Conservation (phyloP, 2,329 filamentous ascomycete genomes). For the Nigrospora sphaerica region DNA sequence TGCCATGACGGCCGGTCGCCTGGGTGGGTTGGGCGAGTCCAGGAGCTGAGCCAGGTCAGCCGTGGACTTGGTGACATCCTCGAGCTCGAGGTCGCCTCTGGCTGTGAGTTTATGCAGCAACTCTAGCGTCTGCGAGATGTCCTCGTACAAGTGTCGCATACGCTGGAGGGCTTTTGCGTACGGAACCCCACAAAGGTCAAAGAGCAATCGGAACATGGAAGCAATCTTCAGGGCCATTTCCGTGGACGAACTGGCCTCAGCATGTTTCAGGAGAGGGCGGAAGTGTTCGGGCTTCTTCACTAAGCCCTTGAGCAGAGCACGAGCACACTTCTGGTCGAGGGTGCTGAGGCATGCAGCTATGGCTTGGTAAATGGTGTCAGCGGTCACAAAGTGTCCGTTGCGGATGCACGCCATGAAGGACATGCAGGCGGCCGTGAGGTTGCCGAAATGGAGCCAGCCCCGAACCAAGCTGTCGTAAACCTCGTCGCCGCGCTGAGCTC, state of each 20-base stretch:
- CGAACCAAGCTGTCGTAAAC: constrained; percentile 39
- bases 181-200: constrained; percentile 15
- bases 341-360: constrained; percentile 14
- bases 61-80: not conserved
- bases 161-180: constrained; percentile 6
- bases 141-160: not conserved
- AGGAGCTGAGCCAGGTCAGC: not conserved
- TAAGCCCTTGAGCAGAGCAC: constrained; percentile 16
- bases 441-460: constrained; percentile 39
- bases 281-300: constrained; percentile 12
- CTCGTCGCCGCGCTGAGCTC: constrained; percentile 27
- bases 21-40: not conserved
- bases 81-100: not conserved
- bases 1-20: too few species aligned
- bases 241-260: constrained; percentile 8
- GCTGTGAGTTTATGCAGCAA: not conserved
- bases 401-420: constrained; percentile 19
- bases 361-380: constrained; percentile 16
- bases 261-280: constrained; percentile 7
- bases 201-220: constrained; percentile 12
- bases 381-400: constrained; percentile 9
- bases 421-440: constrained; percentile 17
- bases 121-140: not conserved
- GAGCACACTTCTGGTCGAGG: constrained; percentile 12
- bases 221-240: constrained; percentile 9